A percentile compares a stretch with the other conserved stretches of the same genome.
These are phyloP conservation scores for Pseudoneurospora amorphoporcata DNA, from an alignment of 495 filamentous ascomycete species.

Conservation along the genomic window DNA sequence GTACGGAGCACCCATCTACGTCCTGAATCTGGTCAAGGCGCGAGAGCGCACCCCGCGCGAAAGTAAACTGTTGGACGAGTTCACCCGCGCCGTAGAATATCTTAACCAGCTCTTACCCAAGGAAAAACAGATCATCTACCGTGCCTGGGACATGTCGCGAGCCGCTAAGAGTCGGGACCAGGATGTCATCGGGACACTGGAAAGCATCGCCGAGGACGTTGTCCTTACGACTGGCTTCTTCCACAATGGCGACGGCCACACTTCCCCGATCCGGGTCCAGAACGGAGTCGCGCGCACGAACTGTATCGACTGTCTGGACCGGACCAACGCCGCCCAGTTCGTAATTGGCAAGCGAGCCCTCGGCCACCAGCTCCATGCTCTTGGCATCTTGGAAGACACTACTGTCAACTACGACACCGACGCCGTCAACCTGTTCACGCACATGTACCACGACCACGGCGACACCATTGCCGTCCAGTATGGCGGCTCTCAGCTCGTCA, in stretches of 20 bases:
- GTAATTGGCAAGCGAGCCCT: conserved; percentile 95
- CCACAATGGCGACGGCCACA: conserved; percentile 68
- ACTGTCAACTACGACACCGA: conserved; percentile 89
- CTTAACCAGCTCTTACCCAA: conserved; percentile 88
- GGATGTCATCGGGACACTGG: conserved; percentile 87
- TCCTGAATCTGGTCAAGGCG: conserved; percentile 87
- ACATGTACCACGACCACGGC: conserved; percentile 95
- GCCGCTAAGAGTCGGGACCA: conserved; percentile 91
- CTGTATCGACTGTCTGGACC: conserved; percentile 93
- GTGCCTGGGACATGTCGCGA: conserved; percentile 96
- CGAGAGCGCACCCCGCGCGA: conserved; percentile 86
- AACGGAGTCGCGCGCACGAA: conserved; percentile 93
- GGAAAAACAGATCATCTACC: conserved; percentile 78
- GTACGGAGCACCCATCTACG: conserved; percentile 85
- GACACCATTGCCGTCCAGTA: conserved; percentile 98
- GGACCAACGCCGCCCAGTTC: conserved; percentile 95
- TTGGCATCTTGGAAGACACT: conserved; percentile 74
- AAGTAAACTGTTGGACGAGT: conserved; percentile 82
- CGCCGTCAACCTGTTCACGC: conserved; percentile 87
- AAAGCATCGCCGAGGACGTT: conserved; percentile 78
- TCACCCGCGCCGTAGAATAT: conserved; percentile 77
- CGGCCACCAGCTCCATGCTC: conserved; percentile 83
- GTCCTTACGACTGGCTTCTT: conserved; percentile 84
- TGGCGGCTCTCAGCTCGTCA: conserved; percentile 92
- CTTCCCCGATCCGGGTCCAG: conserved; percentile 59